These are phyloP conservation scores for Colletotrichum viniferum DNA, from an alignment of 2,329 filamentous ascomycete genomes.

Conservation along the genomic window DNA sequence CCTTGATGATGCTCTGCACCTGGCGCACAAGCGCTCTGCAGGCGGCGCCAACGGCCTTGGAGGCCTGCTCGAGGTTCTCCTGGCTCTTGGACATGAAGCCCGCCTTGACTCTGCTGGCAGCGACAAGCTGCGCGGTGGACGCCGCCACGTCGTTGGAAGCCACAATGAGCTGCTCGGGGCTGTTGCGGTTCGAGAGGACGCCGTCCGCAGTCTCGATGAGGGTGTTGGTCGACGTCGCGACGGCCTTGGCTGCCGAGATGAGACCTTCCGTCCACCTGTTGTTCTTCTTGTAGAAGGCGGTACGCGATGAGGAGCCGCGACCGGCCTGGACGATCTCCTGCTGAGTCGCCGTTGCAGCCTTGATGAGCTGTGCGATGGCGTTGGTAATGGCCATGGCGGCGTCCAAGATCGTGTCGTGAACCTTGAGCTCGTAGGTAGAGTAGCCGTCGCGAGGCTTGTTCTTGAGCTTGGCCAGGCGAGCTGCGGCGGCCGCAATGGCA, in stretches of 20 bases:
- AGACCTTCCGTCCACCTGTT: conserved; percentile 98
- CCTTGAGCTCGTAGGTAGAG: conserved; percentile 94
- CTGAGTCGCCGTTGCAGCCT: conserved; percentile 90
- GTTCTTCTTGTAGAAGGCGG: conserved; percentile 99
- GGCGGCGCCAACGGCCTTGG: conserved; percentile 88
- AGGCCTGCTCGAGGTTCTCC: conserved; percentile 87
- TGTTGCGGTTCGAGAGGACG: conserved; percentile 89
- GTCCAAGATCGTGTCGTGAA: conserved; percentile 93
- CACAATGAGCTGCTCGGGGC: conserved; percentile 95
- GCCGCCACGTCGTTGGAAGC: conserved; percentile 97
- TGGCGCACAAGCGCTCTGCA: conserved; percentile 89
- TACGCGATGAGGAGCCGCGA: conserved; percentile 82
- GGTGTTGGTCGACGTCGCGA: conserved; percentile 90
- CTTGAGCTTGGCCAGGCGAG: conserved; percentile 87
- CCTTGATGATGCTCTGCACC: conserved; percentile 92
- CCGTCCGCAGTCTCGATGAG: conserved; percentile 98
- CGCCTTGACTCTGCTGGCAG: conserved; percentile 94
- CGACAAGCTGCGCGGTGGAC: conserved; percentile 94
- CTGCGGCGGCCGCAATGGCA: conserved; percentile 90
- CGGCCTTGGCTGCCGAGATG: conserved; percentile 95
- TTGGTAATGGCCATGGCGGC: conserved; percentile 92
- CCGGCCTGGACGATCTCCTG: conserved; percentile 96
- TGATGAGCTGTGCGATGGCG: conserved; percentile 92
- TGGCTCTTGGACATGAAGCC: conserved; percentile 98
- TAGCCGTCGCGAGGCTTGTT: conserved; percentile 97